Evolutionary conservation across 441 rosid genomes (phyloP).

Genomic region (Euphorbia schlechtendalii): DNA sequence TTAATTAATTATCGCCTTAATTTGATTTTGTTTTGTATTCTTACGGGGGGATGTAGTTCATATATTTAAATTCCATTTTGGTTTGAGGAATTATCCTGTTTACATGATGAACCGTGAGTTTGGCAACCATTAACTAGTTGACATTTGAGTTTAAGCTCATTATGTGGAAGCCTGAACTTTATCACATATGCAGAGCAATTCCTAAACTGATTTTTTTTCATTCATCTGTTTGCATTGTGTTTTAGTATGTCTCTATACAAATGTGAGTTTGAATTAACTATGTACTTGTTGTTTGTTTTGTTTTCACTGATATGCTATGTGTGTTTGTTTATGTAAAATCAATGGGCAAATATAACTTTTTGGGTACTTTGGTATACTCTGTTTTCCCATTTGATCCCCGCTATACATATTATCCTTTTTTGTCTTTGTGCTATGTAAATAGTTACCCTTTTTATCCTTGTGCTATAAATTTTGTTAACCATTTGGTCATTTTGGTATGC

Average conservation of each 20-base stretch:
- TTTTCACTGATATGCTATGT: too few relatives aligned
- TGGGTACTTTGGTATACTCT: too few relatives aligned
- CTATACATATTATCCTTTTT: too few relatives aligned
- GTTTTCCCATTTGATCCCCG: too few relatives aligned
- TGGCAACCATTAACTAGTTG: neutral
- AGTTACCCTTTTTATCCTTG: too few relatives aligned
- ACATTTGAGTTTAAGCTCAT: neutral
- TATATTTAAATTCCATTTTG: neutral
- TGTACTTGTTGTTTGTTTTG: too few relatives aligned
- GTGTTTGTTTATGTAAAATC: neutral
- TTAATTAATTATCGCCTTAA: neutral
- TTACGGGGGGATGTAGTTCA: neutral
- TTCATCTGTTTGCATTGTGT: neutral
- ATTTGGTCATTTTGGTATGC: too few relatives aligned
- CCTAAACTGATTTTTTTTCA: neutral
- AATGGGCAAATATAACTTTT: too few relatives aligned
- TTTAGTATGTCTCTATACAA: neutral
- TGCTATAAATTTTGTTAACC: too few relatives aligned
- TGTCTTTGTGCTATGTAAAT: too few relatives aligned
- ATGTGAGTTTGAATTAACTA: neutral
- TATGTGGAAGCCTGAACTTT: neutral
- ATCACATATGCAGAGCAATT: neutral
- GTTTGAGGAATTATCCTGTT: constrained; percentile 1
- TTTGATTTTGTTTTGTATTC: neutral
- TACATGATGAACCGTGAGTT: neutral